Evolutionary conservation across 2,329 filamentous ascomycete species (phyloP).

Genomic region (Botrytis fabae): DNA sequence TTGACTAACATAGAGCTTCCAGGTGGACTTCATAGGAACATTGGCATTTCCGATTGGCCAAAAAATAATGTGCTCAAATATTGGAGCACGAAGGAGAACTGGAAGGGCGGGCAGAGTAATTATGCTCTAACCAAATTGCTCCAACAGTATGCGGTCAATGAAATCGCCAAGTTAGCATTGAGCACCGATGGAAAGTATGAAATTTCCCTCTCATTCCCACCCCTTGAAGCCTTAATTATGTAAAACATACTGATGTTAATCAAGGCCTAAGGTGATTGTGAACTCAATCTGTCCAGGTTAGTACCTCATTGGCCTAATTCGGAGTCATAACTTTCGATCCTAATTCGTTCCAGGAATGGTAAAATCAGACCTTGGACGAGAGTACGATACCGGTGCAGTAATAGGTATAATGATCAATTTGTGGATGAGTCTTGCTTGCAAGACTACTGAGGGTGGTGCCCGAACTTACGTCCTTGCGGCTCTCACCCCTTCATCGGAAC

Average conservation of each 20-base stretch:
- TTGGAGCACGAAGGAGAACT: slow-evolving; percentile 32
- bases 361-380: slow-evolving; percentile 33
- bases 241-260: not conserved
- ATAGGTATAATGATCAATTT: slow-evolving; percentile 24
- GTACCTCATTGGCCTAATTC: not conserved
- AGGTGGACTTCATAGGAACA: not conserved
- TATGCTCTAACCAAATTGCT: slow-evolving; percentile 36
- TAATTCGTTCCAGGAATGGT: slow-evolving; percentile 29
- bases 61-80: slow-evolving; percentile 31
- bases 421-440: slow-evolving; percentile 31
- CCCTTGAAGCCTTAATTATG: not conserved
- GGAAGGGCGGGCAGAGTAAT: slow-evolving; percentile 24
- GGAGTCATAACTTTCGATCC: slow-evolving; percentile 1
- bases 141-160: slow-evolving; percentile 34
- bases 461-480: slow-evolving; percentile 38
- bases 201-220: not conserved
- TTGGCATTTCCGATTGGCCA: slow-evolving; percentile 30
- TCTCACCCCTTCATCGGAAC: slow-evolving; percentile 33
- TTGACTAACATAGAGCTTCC: not conserved
- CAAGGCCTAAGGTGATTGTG: slow-evolving; percentile 32
- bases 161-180: slow-evolving; percentile 33
- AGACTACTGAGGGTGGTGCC: slow-evolving; percentile 40
- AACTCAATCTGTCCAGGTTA: slow-evolving; percentile 35
- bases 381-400: slow-evolving; percentile 29
- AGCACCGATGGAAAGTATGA: slow-evolving; percentile 29